A percentile compares a stretch with the other conserved stretches of the same genome.
Conservation (phyloP, 2,329 filamentous ascomycete species). For the Sarocladium strictum region DNA sequence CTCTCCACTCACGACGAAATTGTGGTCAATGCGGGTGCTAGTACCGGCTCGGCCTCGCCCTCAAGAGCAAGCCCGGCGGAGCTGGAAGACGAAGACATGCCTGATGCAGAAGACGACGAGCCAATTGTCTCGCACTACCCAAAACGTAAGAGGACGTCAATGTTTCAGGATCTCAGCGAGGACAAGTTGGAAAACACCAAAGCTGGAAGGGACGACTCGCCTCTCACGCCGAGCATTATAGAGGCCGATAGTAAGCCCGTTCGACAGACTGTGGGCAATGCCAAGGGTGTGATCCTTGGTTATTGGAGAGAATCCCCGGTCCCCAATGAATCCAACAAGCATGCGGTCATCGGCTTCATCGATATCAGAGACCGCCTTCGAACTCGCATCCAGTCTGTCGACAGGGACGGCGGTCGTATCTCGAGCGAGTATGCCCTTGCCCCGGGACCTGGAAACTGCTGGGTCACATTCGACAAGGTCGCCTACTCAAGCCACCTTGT, state of each 20-base stretch:
- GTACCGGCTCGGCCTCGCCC: neutral
- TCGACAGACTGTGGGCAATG: slow-evolving; percentile 23
- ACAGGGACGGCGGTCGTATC: slow-evolving; percentile 41
- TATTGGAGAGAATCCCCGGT: slow-evolving; percentile 55
- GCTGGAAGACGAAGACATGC: slow-evolving; percentile 38
- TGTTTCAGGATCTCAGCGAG: slow-evolving; percentile 44
- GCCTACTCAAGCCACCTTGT: slow-evolving; percentile 53
- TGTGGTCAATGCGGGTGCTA: slow-evolving; percentile 2
- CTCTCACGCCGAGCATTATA: slow-evolving; percentile 13
- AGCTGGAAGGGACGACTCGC: slow-evolving; percentile 24
- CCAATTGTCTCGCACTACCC: slow-evolving; percentile 35
- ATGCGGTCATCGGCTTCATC: slow-evolving; percentile 57
- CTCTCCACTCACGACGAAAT: slow-evolving; percentile 9
- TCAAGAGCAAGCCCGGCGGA: slow-evolving; percentile 9
- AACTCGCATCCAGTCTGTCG: slow-evolving; percentile 49
- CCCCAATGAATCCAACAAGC: slow-evolving; percentile 42
- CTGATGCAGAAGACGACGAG: slow-evolving; percentile 34
- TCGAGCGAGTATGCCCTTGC: slow-evolving; percentile 42
- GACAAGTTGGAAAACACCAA: slow-evolving; percentile 36
- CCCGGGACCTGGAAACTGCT: slow-evolving; percentile 54
- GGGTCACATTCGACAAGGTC: slow-evolving; percentile 57
- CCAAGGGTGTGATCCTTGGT: slow-evolving; percentile 47
- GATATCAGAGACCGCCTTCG: slow-evolving; percentile 55
- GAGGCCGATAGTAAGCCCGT: slow-evolving; percentile 17
- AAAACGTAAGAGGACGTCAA: slow-evolving; percentile 50